These are phyloP conservation scores for Isabelozyma gotoi DNA, from an alignment of 805 yeast genomes.

Conservation along the genomic window DNA sequence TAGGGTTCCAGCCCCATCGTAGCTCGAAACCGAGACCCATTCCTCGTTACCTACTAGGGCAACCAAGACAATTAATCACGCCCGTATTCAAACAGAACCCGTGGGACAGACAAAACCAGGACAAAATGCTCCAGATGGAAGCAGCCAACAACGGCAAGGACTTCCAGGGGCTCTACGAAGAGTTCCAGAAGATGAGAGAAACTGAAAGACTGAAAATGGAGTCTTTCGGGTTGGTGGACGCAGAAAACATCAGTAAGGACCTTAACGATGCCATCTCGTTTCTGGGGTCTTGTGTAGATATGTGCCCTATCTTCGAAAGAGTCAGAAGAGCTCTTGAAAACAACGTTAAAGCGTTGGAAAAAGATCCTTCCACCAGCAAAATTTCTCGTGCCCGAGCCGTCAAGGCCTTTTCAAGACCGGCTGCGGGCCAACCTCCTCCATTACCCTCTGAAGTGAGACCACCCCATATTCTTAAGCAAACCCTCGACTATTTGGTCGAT, in stretches of 20 bases:
- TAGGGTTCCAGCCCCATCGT: conserved; percentile 24
- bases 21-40: conserved; percentile 20
- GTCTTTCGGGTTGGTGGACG: conserved; percentile 76
- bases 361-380: conserved; percentile 51
- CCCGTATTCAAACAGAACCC: conserved; percentile 37
- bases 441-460: conserved; percentile 97
- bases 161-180: conserved; percentile 71
- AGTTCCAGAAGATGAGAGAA: conserved; percentile 70
- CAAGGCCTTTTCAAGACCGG: conserved; percentile 93
- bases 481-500: conserved; percentile 71
- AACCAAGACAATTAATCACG: conserved; percentile 33
- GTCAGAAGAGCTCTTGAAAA: conserved; percentile 84
- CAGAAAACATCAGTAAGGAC: conserved; percentile 76
- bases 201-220: conserved; percentile 80
- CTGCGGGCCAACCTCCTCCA: conserved; percentile 98
- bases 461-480: conserved; percentile 65
- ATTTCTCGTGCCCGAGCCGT: conserved; percentile 66
- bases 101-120: conserved; percentile 82
- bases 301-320: conserved; percentile 95
- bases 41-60: conserved; percentile 36
- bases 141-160: conserved; percentile 46
- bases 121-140: conserved; percentile 55
- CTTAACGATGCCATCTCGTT: conserved; percentile 87
- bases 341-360: conserved; percentile 78
- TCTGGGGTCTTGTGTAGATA: conserved; percentile 84